Evolutionary conservation across 768 basidiomycete genomes (phyloP).

Genomic region (Mycena leptocephala): DNA sequence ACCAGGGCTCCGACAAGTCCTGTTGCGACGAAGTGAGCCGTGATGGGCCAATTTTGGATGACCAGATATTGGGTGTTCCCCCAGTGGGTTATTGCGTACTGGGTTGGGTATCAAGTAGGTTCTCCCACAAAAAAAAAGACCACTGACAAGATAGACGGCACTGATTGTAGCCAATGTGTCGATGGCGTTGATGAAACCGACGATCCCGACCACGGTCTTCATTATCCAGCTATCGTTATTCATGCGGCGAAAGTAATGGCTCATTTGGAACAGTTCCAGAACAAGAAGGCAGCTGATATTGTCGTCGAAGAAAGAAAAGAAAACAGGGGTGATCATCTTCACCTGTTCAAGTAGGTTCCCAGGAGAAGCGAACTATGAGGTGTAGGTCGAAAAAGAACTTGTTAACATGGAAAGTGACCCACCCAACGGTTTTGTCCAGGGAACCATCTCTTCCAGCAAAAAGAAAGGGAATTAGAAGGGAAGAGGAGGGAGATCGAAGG

Average conservation of each 20-base stretch:
- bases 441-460: not conserved
- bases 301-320: not conserved
- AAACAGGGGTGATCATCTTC: not conserved
- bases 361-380: slow-evolving; percentile 3
- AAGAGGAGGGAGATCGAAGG: not conserved
- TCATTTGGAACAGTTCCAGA: not conserved
- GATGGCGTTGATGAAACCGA: not conserved
- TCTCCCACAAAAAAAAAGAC: no score
- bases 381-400: no score
- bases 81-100: slow-evolving; percentile 19
- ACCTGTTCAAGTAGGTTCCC: slow-evolving; percentile 18
- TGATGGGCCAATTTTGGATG: slow-evolving; percentile 8
- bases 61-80: slow-evolving; percentile 1
- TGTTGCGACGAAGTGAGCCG: slow-evolving; percentile 3
- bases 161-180: not conserved
- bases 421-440: slow-evolving; percentile 22
- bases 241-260: slow-evolving; percentile 2
- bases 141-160: slow-evolving; percentile 11
- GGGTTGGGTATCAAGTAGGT: not conserved
- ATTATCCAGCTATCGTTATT: slow-evolving; percentile 11
- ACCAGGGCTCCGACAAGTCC: slow-evolving; percentile 3
- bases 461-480: no score
- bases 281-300: not conserved
- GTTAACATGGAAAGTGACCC: not conserved
- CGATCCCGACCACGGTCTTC: not conserved